These are phyloP conservation scores for Secale cereale DNA, from an alignment of 176 grass and related monocot genomes.

Conservation along the genomic window DNA sequence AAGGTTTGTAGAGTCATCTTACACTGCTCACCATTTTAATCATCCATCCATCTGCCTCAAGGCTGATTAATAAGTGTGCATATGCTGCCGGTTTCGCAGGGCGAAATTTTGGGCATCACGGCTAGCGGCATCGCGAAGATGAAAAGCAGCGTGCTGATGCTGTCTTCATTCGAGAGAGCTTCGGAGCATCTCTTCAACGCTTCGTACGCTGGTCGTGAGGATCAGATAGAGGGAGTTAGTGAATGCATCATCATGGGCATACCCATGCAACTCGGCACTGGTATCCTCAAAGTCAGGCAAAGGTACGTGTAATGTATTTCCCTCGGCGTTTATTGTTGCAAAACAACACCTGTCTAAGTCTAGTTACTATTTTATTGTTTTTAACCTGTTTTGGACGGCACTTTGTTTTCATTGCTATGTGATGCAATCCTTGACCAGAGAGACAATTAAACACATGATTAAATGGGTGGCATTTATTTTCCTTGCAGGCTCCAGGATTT, in stretches of 20 bases:
- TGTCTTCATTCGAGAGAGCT: constrained; percentile 94
- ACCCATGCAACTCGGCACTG: constrained; percentile 87
- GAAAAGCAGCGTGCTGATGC: constrained; percentile 88
- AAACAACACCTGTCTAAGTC: no score
- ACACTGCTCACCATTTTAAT: not conserved
- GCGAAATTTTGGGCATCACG: constrained; percentile 79
- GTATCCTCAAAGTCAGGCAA: constrained; percentile 95
- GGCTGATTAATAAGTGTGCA: not conserved
- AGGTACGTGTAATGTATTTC: constrained; percentile 39
- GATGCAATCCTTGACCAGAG: no score
- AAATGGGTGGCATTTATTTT: not conserved
- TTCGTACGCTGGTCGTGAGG: constrained; percentile 67
- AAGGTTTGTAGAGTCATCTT: constrained; percentile 43
- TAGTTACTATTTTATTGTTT: no score
- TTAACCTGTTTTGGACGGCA: no score
- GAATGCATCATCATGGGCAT: constrained; percentile 96
- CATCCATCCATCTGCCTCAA: not conserved
- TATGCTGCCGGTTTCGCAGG: constrained; percentile 42
- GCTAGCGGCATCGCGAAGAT: constrained; percentile 85
- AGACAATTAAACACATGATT: no score
- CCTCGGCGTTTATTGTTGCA: no score
- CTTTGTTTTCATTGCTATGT: no score
- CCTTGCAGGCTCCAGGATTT: constrained; percentile 65
- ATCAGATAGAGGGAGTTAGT: constrained; percentile 83
- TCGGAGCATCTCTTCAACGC: constrained; percentile 91